Evolutionary conservation across 2,329 filamentous ascomycete species (phyloP).

Genomic region (Spiromastix sp.): DNA sequence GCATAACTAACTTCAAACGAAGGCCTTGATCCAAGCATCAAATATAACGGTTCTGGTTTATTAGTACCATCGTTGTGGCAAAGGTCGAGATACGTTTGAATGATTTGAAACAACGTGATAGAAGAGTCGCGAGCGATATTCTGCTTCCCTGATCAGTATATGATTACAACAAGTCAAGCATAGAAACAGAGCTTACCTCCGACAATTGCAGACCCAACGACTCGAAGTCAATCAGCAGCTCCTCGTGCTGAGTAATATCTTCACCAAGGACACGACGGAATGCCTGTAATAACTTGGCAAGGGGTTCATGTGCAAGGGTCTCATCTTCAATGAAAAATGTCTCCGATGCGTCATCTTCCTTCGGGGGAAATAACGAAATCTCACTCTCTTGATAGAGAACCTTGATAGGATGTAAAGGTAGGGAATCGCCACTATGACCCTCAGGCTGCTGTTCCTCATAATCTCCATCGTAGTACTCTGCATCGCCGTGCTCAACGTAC

Average conservation of each 20-base stretch:
- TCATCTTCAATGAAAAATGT: constrained; percentile 49
- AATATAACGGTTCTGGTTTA: constrained; percentile 46
- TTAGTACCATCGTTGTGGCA: constrained; percentile 48
- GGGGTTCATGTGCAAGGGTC: constrained; percentile 40
- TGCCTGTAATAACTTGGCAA: constrained; percentile 46
- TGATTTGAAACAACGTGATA: constrained; percentile 45
- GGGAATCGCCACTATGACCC: constrained; percentile 3
- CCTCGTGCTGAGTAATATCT: constrained; percentile 46
- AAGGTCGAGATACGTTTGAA: constrained; percentile 50
- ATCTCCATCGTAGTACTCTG: constrained; percentile 7
- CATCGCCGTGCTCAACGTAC: constrained; percentile 1
- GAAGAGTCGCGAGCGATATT: constrained; percentile 39
- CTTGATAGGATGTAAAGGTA: constrained; percentile 36
- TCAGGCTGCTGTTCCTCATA: constrained; percentile 6
- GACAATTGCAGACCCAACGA: constrained; percentile 45
- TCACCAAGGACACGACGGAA: constrained; percentile 46
- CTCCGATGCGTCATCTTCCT: constrained; percentile 42
- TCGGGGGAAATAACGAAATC: constrained; percentile 49
- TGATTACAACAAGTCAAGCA: constrained; percentile 16
- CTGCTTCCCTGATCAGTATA: no score
- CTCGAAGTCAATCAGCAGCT: constrained; percentile 46
- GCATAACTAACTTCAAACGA: constrained; percentile 44
- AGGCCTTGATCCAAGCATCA: constrained; percentile 44
- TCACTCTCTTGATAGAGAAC: constrained; percentile 46
- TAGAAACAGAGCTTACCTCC: constrained; percentile 39